These are phyloP conservation scores for Epichloe uncinata DNA, from an alignment of 2,329 filamentous ascomycete species.

Conservation along the genomic window DNA sequence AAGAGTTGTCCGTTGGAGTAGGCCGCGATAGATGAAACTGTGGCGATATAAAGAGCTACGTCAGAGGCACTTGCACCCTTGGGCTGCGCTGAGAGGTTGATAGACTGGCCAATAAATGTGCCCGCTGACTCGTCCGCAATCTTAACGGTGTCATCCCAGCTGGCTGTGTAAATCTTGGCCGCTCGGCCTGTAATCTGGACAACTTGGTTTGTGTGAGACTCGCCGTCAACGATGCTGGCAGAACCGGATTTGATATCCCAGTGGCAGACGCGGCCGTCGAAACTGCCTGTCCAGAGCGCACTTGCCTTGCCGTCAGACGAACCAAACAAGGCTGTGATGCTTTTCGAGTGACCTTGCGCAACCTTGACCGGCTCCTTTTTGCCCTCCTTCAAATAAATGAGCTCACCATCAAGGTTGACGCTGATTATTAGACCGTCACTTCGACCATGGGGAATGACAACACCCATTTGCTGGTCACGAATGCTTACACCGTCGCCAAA, in stretches of 20 bases:
- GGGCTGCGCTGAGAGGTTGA: constrained; percentile 65
- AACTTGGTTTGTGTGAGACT: constrained; percentile 75
- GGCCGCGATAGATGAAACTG: constrained; percentile 35
- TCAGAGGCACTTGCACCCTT: constrained; percentile 52
- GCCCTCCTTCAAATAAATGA: constrained; percentile 78
- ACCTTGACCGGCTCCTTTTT: constrained; percentile 51
- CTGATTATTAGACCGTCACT: constrained; percentile 83
- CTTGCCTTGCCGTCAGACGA: constrained; percentile 38
- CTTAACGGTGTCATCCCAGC: constrained; percentile 87
- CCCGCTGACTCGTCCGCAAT: constrained; percentile 61
- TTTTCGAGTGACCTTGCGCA: constrained; percentile 82
- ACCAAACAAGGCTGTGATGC: constrained; percentile 57
- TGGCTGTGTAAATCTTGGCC: constrained; percentile 67
- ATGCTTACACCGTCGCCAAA: constrained; percentile 70
- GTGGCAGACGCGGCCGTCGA: constrained; percentile 72
- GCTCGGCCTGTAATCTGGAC: constrained; percentile 53
- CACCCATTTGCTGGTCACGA: constrained; percentile 81
- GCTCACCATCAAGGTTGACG: constrained; percentile 73
- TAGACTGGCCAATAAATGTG: constrained; percentile 57
- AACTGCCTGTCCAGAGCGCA: constrained; percentile 79
- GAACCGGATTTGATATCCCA: constrained; percentile 67
- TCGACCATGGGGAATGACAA: constrained; percentile 75
- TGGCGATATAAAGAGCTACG: constrained; percentile 43
- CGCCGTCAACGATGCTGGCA: constrained; percentile 62
- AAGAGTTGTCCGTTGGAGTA: constrained; percentile 49